Conservation (phyloP, 2,329 filamentous ascomycete species). For the Penicillium vulpinum region DNA sequence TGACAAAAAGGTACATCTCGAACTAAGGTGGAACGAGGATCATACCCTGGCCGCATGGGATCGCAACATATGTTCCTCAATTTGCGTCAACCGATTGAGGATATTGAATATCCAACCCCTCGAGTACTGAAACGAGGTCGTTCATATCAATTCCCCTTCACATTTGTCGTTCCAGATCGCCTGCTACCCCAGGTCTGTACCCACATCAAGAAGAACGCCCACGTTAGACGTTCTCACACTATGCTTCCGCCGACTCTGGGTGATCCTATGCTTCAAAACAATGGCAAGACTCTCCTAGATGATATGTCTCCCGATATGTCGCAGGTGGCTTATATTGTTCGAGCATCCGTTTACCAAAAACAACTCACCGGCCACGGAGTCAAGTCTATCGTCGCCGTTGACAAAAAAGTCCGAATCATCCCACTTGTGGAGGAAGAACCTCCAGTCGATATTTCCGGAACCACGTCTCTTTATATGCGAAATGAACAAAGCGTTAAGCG, state of each 20-base stretch:
- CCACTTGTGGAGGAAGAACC: slow-evolving; percentile 62
- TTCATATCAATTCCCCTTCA: slow-evolving; percentile 62
- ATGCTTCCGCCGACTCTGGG: slow-evolving; percentile 63
- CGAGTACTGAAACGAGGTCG: slow-evolving; percentile 56
- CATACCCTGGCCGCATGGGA: slow-evolving; percentile 55
- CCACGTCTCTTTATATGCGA: slow-evolving; percentile 53
- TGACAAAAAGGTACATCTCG: slow-evolving; percentile 48
- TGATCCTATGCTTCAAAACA: slow-evolving; percentile 54
- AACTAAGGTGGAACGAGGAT: slow-evolving; percentile 57
- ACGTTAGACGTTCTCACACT: slow-evolving; percentile 57
- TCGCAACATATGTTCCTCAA: slow-evolving; percentile 63
- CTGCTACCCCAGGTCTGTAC: slow-evolving; percentile 61
- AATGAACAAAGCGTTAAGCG: slow-evolving; percentile 62
- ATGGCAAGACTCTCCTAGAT: slow-evolving; percentile 55
- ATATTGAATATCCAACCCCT: slow-evolving; percentile 55
- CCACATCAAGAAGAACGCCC: slow-evolving; percentile 53
- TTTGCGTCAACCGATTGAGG: slow-evolving; percentile 60
- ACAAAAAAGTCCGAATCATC: slow-evolving; percentile 60
- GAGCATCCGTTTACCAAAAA: slow-evolving; percentile 47
- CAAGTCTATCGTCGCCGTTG: slow-evolving; percentile 52
- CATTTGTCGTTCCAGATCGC: slow-evolving; percentile 62
- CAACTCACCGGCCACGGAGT: slow-evolving; percentile 39
- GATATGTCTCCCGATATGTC: slow-evolving; percentile 65
- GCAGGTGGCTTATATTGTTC: slow-evolving; percentile 59
- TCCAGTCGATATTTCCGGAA: slow-evolving; percentile 53